Conservation (phyloP, 164 flowering plant species). For the Platanus orientalis region DNA sequence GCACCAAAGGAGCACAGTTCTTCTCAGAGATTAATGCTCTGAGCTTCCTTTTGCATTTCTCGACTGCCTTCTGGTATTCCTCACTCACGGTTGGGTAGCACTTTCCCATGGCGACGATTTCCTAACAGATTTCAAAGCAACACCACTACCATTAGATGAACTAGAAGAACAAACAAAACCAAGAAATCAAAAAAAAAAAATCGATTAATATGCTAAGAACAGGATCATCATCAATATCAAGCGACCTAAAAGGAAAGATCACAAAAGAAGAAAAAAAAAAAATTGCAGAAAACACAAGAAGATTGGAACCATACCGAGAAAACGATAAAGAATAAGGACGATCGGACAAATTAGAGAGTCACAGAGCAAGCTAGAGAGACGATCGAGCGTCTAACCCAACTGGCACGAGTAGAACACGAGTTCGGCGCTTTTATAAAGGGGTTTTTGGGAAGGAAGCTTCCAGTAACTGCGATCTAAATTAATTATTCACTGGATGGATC, state of each 20-base stretch:
- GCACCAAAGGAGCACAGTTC: constrained; percentile 87
- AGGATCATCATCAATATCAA: too few relatives aligned
- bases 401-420: constrained; percentile 33
- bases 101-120: constrained; percentile 55
- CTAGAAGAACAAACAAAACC: too few relatives aligned
- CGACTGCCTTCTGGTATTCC: constrained; percentile 74
- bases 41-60: constrained; percentile 74
- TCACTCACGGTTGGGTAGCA: constrained; percentile 72
- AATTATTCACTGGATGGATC: constrained; percentile 7
- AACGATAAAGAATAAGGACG: too few relatives aligned
- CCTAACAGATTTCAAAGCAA: constrained; percentile 2
- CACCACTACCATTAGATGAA: too few relatives aligned
- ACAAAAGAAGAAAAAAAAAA: too few relatives aligned
- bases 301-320: too few relatives aligned
- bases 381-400: neutral
- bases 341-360: too few relatives aligned
- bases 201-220: too few relatives aligned
- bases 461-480: constrained; percentile 4
- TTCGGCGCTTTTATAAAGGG: constrained; percentile 5
- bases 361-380: neutral
- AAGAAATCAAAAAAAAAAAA: too few relatives aligned
- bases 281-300: too few relatives aligned
- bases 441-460: constrained; percentile 17
- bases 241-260: too few relatives aligned
- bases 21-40: constrained; percentile 79